These are phyloP conservation scores for Plasmodium cynomolgi DNA, from an alignment of 169 alveolate genomes.

Conservation along the genomic window DNA sequence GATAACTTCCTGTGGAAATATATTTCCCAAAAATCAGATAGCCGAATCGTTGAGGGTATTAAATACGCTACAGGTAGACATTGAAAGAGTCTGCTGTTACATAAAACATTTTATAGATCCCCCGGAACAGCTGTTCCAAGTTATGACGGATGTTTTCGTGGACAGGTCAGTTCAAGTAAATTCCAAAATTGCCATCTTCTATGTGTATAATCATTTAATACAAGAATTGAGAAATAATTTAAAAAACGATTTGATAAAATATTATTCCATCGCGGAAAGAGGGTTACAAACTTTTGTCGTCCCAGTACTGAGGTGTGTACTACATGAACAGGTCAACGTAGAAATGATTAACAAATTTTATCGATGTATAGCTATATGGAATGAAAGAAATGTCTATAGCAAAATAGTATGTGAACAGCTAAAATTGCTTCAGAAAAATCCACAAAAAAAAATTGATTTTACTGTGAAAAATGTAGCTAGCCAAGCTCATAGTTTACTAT, in stretches of 20 bases:
- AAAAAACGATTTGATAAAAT: slow-evolving; percentile 33
- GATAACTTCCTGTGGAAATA: background rate
- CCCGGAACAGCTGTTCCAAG: slow-evolving; percentile 54
- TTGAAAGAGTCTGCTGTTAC: slow-evolving; percentile 73
- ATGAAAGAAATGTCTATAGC: slow-evolving; percentile 68
- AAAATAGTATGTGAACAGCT: slow-evolving; percentile 71
- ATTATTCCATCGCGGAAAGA: slow-evolving; percentile 44
- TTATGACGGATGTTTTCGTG: slow-evolving; percentile 43
- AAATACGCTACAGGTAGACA: slow-evolving; percentile 71
- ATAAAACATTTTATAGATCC: slow-evolving; percentile 74
- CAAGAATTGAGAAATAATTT: slow-evolving; percentile 70
- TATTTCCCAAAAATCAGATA: slow-evolving; percentile 47
- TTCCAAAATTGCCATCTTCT: slow-evolving; percentile 71
- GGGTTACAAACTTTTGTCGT: slow-evolving; percentile 57
- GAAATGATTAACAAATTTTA: slow-evolving; percentile 63
- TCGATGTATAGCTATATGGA: slow-evolving; percentile 69
- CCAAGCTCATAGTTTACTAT: slow-evolving; percentile 66
- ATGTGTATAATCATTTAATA: slow-evolving; percentile 75
- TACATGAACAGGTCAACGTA: slow-evolving; percentile 4
- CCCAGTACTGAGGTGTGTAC: slow-evolving; percentile 47
- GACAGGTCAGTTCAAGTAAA: slow-evolving; percentile 23
- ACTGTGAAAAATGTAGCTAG: slow-evolving; percentile 7
- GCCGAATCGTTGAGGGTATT: slow-evolving; percentile 57
- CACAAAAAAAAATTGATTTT: slow-evolving; percentile 44
- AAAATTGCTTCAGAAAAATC: slow-evolving; percentile 55